phyloP scores from a whole-genome alignment of 2,329 filamentous ascomycete genomes.

The Aspergillus sp. region DNA sequence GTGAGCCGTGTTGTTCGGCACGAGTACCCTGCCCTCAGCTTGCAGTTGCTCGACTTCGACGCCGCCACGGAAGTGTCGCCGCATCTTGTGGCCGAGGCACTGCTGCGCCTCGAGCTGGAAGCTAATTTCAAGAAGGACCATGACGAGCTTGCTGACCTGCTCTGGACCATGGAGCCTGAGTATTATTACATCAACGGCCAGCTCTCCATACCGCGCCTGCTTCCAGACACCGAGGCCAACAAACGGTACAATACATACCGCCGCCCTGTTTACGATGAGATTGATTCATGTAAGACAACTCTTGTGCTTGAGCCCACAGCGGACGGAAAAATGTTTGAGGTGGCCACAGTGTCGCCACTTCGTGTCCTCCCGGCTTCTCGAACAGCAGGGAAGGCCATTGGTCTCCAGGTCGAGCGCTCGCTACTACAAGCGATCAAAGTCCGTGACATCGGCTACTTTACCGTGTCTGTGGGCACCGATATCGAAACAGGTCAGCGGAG shows the following conservation, averaged over 20 bases:
- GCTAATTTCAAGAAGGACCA: neutral
- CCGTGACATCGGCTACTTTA: neutral
- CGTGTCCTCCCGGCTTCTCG: too few species aligned
- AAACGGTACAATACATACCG: constrained; percentile 4
- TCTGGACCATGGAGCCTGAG: constrained; percentile 18
- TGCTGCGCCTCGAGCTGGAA: constrained; percentile 1
- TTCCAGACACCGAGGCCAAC: constrained; percentile 3
- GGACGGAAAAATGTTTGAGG: neutral
- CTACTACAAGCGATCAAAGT: neutral
- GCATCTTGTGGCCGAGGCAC: neutral
- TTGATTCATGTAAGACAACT: neutral
- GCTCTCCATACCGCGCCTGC: constrained; percentile 11
- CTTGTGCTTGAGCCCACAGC: neutral
- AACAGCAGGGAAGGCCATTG: neutral
- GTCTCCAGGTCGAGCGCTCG: neutral
- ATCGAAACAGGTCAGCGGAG: neutral
- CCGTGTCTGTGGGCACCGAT: neutral
- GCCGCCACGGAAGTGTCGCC: neutral
- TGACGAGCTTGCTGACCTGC: neutral
- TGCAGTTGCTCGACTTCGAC: constrained; percentile 5
- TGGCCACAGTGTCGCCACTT: too few species aligned
- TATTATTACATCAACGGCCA: constrained; percentile 11
- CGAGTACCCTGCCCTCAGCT: constrained; percentile 3
- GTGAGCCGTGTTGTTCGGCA: constrained; percentile 3
- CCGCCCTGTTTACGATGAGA: neutral